phyloP scores from a whole-genome alignment of 331 rosid species.

The Erythrophleum ivorense region DNA sequence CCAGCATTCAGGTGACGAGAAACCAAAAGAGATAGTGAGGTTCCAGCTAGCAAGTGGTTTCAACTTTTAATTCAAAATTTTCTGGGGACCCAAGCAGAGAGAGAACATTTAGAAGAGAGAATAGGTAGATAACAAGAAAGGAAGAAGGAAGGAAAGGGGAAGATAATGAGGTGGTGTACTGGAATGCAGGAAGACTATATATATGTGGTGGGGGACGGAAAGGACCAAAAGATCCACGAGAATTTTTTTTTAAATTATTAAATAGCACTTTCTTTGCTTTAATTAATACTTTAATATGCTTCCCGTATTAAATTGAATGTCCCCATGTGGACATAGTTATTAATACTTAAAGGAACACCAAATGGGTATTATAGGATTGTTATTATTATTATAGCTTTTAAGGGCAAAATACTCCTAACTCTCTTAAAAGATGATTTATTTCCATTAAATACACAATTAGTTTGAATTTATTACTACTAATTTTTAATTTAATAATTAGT shows the following conservation, averaged over 20 bases:
- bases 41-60: background rate
- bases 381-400: background rate
- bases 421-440: background rate
- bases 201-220: constrained; percentile 56
- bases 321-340: background rate
- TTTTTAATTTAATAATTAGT: background rate
- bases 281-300: background rate
- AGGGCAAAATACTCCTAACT: background rate
- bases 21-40: background rate
- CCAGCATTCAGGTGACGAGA: constrained; percentile 53
- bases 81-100: background rate
- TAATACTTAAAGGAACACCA: background rate
- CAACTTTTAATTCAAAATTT: background rate
- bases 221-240: constrained; percentile 46
- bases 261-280: background rate
- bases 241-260: background rate
- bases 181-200: constrained; percentile 51
- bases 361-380: background rate
- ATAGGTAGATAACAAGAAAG: background rate
- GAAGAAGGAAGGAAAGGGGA: constrained; percentile 33
- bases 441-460: background rate
- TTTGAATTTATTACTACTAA: background rate
- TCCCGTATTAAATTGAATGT: background rate
- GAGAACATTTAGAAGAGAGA: background rate
- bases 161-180: constrained; percentile 46